These are phyloP conservation scores for Hura crepitans DNA, from an alignment of 441 rosid genomes.

Conservation along the genomic window DNA sequence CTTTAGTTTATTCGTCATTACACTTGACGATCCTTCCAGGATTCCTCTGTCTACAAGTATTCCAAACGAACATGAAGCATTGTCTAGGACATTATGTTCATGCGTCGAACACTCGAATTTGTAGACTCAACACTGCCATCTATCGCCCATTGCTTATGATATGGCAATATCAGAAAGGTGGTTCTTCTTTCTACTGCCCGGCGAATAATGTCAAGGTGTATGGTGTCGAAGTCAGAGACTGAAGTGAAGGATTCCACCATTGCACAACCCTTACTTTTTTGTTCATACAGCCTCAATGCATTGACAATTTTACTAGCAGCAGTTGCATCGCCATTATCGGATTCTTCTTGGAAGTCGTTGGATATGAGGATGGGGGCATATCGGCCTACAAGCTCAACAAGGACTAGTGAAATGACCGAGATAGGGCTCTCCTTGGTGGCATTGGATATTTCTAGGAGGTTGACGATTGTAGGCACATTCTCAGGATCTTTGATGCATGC, in stretches of 20 bases:
- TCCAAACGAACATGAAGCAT: conserved; percentile 67
- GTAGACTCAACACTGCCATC: conserved; percentile 37
- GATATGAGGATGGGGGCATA: conserved; percentile 42
- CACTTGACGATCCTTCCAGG: conserved; percentile 40
- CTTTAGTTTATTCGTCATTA: conserved; percentile 29
- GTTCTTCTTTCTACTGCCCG: conserved; percentile 43
- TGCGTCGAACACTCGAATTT: conserved; percentile 24
- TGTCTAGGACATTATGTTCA: conserved; percentile 55
- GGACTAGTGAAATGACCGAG: conserved; percentile 33
- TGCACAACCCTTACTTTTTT: conserved; percentile 27
- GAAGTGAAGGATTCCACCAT: conserved; percentile 48
- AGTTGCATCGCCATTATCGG: conserved; percentile 19
- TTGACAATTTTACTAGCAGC: conserved; percentile 26
- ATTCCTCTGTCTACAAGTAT: conserved; percentile 52
- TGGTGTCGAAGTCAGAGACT: conserved; percentile 38
- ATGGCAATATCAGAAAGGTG: conserved; percentile 47
- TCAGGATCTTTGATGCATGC: conserved; percentile 41
- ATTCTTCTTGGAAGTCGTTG: conserved; percentile 25
- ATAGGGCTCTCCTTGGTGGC: conserved; percentile 36
- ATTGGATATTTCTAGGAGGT: conserved; percentile 46
- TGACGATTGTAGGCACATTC: conserved; percentile 38
- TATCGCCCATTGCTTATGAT: conserved; percentile 49
- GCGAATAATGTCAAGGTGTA: conserved; percentile 49
- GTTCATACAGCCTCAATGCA: conserved; percentile 45
- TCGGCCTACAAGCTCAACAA: conserved; percentile 55